Conservation (phyloP, 495 filamentous ascomycete genomes). For the Talaromyces stipitatus region DNA sequence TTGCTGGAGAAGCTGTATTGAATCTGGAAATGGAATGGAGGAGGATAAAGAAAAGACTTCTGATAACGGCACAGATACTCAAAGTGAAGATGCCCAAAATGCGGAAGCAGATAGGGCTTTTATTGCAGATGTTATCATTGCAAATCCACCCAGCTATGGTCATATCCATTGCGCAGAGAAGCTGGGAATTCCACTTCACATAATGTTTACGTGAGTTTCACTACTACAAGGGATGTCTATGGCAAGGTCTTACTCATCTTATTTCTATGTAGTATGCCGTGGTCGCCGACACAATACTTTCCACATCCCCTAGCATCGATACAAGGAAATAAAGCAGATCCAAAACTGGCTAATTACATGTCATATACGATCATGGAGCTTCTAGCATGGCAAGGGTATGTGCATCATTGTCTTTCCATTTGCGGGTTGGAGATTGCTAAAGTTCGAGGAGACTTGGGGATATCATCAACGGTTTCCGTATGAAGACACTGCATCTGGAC, state of each 20-base stretch:
- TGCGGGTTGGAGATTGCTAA: no score
- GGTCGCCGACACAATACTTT: conserved; percentile 43
- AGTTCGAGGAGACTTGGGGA: no score
- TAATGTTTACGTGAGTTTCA: conserved; percentile 93
- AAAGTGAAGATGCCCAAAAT: no score
- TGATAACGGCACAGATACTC: no score
- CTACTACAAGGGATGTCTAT: no score
- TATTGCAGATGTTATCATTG: conserved; percentile 74
- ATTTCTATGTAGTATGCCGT: no score
- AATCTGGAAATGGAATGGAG: conserved; percentile 56
- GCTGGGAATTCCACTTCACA: conserved; percentile 65
- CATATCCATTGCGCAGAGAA: conserved; percentile 75
- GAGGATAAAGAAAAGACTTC: no score
- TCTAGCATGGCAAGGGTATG: conserved; percentile 67
- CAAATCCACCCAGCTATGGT: conserved; percentile 75
- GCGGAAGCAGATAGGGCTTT: no score
- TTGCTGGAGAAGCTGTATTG: conserved; percentile 69
- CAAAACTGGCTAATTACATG: conserved; percentile 60
- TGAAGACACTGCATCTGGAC: conserved; percentile 55
- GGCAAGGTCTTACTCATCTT: no score
- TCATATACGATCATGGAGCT: conserved; percentile 72
- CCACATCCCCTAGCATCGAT: conserved; percentile 51
- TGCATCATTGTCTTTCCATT: no score
- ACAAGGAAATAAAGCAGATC: conserved; percentile 41
- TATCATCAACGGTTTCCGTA: conserved; percentile 64